Evolutionary conservation across 2,329 filamentous ascomycete species (phyloP), one percentile per base, ranked within the genome.

Genomic region (Calonectria honghensis): DNA sequence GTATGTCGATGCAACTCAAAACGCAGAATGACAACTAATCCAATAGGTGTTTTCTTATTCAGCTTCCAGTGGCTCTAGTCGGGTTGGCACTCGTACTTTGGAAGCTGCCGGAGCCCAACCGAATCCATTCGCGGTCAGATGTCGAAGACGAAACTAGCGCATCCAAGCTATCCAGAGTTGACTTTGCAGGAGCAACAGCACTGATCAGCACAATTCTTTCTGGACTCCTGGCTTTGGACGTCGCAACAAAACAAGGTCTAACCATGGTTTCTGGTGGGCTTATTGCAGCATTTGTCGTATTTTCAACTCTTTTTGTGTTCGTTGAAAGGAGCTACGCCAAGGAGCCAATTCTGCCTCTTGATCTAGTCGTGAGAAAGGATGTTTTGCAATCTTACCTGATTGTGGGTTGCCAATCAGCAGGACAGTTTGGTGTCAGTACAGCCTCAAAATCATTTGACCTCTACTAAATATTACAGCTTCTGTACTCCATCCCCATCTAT

Each of bases 331-430:
- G 35, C 6, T 63, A 39, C 29, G 68, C 68, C n/a, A 66, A 67
- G 32, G 72, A 73, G 13, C 72, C 72, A 4, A 69, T 70, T 9
- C n/a, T 73, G 16, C 72, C 72, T 20, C 67, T 73, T 6, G 66
- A 67, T 29, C 32, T 73, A 11, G 50, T 73, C 37, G 67, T 50
- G 1, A 70, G 51, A 27, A 27, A 51, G 32, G 72, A 70, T 29
- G 72, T 73, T 1, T 10, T 66, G 24, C 67, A 67, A 37, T 59
- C 67, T 9, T 73, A 66, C 20, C 37, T 57, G 10, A 70, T 73
- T 16, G 48, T 73, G n/a, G 66, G 48, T 4, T 66, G 67, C 7
- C 72, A 73, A 70, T 51, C 72, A 39, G 66, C 67, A 27, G 66
- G 66, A 3, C 72, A 73, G 9, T 66, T 73, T 39, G 72, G 66